Conservation (phyloP, 148 eudicot species). For the Vaccinium macrocarpon region DNA sequence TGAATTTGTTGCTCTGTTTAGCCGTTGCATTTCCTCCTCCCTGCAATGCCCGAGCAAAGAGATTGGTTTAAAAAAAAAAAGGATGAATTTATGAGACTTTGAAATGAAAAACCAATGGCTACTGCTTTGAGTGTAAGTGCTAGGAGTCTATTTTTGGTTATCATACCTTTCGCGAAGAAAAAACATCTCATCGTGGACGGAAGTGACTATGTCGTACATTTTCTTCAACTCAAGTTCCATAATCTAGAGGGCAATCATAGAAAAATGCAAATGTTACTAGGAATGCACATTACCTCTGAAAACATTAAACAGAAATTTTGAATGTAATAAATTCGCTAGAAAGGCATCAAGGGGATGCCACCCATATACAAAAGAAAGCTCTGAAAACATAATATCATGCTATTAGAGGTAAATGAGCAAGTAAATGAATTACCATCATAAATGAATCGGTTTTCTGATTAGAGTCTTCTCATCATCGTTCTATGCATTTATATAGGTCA, state of each 20-base stretch:
- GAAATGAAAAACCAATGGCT: not conserved
- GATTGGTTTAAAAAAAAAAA: not conserved
- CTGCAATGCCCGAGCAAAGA: constrained; percentile 15
- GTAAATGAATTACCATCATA: not conserved
- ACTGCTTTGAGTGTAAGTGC: not conserved
- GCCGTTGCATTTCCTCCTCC: constrained; percentile 58
- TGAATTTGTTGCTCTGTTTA: constrained; percentile 53
- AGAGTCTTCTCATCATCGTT: not conserved
- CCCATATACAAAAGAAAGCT: too few relatives aligned
- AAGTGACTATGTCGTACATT: constrained; percentile 40
- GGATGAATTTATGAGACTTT: not conserved
- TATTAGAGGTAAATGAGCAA: not conserved
- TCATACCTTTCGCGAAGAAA: constrained; percentile 69
- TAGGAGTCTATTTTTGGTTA: not conserved
- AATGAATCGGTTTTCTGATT: not conserved
- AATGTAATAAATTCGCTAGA: too few relatives aligned
- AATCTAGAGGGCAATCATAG: constrained; percentile 21
- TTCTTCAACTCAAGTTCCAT: constrained; percentile 56
- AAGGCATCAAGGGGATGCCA: too few relatives aligned
- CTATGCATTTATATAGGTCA: not conserved
- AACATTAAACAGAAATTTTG: too few relatives aligned
- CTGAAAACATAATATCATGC: not conserved
- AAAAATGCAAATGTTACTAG: not conserved
- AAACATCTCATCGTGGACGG: constrained; percentile 68
- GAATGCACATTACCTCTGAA: not conserved